Percentiles rank a stretch among this genome's conserved stretches.
Evolutionary conservation across 306 rosid species (phyloP).

Genomic region (Pterocarpus santalinus): DNA sequence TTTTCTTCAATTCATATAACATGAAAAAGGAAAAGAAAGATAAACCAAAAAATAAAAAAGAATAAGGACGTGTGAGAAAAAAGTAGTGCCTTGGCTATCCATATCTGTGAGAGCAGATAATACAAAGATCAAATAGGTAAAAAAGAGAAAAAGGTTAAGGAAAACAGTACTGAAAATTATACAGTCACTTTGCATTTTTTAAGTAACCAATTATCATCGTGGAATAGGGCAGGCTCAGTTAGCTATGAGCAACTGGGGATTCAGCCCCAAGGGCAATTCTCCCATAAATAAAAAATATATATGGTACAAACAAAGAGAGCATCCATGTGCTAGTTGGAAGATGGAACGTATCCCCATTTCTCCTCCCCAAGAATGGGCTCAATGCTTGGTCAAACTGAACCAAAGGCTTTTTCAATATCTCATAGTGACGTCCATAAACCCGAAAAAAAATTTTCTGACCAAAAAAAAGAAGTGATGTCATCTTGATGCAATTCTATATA

Average conservation of each 20-base stretch:
- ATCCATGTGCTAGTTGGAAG: not conserved
- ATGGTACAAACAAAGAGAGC: conserved; percentile 7
- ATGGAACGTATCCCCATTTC: conserved; percentile 21
- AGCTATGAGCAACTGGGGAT: conserved; percentile 5
- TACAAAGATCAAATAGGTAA: conserved; percentile 41
- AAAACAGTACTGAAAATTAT: conserved; percentile 52
- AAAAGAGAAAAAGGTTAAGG: not conserved
- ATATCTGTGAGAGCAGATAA: conserved; percentile 41
- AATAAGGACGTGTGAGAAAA: not conserved
- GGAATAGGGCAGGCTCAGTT: conserved; percentile 34
- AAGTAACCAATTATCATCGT: conserved; percentile 32
- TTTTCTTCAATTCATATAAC: conserved; percentile 5
- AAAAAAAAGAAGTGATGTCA: conserved; percentile 26
- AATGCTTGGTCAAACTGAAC: conserved; percentile 28
- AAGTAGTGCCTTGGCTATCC: conserved; percentile 3
- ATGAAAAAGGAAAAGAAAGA: not conserved
- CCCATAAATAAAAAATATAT: not conserved
- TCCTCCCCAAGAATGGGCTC: conserved; percentile 3
- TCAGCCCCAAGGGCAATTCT: conserved; percentile 25
- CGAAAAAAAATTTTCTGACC: not conserved
- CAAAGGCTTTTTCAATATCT: not conserved
- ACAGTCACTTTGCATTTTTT: conserved; percentile 43
- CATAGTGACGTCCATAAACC: not conserved
- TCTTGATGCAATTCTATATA: conserved; percentile 38
- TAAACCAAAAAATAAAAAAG: not conserved